phyloP scores from a whole-genome alignment of 352 stramenopile genomes.

The Phytophthora sp. region DNA sequence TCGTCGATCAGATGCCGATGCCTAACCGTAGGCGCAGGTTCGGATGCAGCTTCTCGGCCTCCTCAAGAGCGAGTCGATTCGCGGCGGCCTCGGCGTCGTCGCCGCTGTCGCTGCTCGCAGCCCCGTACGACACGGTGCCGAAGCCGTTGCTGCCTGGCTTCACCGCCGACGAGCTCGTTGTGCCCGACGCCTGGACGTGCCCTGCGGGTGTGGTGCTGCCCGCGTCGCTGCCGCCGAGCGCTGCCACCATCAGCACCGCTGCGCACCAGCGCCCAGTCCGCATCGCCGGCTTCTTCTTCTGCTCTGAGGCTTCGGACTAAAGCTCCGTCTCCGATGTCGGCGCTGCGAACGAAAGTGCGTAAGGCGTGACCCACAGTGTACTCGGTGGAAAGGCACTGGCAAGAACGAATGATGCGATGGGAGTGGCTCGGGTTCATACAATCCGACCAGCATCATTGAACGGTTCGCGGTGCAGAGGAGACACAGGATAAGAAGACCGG shows the following conservation, averaged over 20 bases:
- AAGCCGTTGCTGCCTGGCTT: slow-evolving; percentile 38
- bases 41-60: slow-evolving; percentile 27
- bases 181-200: slow-evolving; percentile 14
- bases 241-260: slow-evolving; percentile 1
- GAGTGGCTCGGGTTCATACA: background rate
- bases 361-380: background rate
- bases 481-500: slow-evolving; percentile 15
- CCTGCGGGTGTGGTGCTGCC: too few species aligned
- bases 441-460: background rate
- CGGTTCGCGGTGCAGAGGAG: too few species aligned
- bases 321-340: too few species aligned
- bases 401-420: slow-evolving; percentile 19
- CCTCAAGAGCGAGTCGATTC: slow-evolving; percentile 25
- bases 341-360: slow-evolving; percentile 13
- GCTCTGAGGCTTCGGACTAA: background rate
- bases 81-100: slow-evolving; percentile 15
- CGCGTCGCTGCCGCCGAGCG: background rate
- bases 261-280: slow-evolving; percentile 8
- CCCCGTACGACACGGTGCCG: slow-evolving; percentile 38
- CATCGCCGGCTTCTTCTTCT: slow-evolving; percentile 12
- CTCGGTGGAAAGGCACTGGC: slow-evolving; percentile 15
- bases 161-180: slow-evolving; percentile 3
- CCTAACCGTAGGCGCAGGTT: slow-evolving; percentile 32
- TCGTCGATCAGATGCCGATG: slow-evolving; percentile 30
- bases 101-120: slow-evolving; percentile 9